Conservation (phyloP, 768 basidiomycete species). For the Calvatia gigantea region DNA sequence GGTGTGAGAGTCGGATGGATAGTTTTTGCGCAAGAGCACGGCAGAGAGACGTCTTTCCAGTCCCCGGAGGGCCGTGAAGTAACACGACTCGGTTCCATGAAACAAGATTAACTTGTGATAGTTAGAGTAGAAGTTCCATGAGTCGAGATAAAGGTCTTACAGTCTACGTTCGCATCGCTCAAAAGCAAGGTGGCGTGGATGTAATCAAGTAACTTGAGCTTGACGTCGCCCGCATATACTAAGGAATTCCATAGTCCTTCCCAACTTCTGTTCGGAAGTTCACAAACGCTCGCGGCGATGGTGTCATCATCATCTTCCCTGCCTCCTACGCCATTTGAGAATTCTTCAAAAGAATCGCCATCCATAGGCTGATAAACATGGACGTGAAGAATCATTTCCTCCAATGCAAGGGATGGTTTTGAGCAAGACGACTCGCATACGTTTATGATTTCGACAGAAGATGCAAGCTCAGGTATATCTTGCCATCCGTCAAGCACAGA, state of each 20-base stretch:
- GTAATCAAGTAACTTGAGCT: conserved; percentile 86
- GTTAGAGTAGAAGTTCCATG: neutral
- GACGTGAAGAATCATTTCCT: conserved; percentile 66
- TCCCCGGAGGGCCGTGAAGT: conserved; percentile 95
- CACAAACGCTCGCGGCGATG: conserved; percentile 86
- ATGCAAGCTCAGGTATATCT: conserved; percentile 61
- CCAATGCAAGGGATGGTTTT: conserved; percentile 46
- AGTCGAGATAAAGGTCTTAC: conserved; percentile 32
- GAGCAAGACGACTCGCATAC: conserved; percentile 70
- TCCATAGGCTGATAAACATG: conserved; percentile 87
- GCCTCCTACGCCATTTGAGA: conserved; percentile 50
- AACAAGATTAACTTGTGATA: conserved; percentile 73
- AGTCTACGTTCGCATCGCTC: conserved; percentile 83
- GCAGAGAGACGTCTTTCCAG: conserved; percentile 95
- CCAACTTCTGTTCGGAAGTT: conserved; percentile 77
- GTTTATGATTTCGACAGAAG: conserved; percentile 73
- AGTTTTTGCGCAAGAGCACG: conserved; percentile 94
- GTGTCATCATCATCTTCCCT: conserved; percentile 70
- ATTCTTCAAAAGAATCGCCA: conserved; percentile 68
- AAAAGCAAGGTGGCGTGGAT: conserved; percentile 94
- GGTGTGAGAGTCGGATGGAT: conserved; percentile 82
- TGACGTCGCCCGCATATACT: conserved; percentile 82
- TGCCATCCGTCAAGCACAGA: conserved; percentile 79
- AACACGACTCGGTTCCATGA: conserved; percentile 96
- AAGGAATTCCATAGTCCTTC: conserved; percentile 94